phyloP scores from a whole-genome alignment of 257 asterid genomes.

The Fraxinus pennsylvanica region DNA sequence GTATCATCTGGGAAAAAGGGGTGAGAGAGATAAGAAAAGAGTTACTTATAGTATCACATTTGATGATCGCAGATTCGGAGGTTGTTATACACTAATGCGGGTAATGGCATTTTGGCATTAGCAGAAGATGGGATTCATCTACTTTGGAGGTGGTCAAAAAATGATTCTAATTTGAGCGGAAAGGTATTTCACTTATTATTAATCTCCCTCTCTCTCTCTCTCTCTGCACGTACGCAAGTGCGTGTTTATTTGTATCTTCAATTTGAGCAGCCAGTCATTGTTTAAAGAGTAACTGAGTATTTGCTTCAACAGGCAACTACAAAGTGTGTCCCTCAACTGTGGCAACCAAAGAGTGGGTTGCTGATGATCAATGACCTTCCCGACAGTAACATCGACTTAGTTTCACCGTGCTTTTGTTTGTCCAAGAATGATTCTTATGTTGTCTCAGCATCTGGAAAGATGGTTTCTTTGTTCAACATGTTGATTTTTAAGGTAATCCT shows the following conservation, averaged over 20 bases:
- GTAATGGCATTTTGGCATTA: constrained; percentile 63
- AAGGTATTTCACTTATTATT: constrained; percentile 35
- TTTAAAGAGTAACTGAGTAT: not conserved
- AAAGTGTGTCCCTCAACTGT: constrained; percentile 48
- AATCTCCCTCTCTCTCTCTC: too few relatives aligned
- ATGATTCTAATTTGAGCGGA: constrained; percentile 30
- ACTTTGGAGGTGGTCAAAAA: constrained; percentile 64
- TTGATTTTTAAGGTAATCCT: constrained; percentile 51
- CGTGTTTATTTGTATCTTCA: not conserved
- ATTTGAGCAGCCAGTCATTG: not conserved
- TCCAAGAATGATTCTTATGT: constrained; percentile 65
- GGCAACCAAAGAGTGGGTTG: constrained; percentile 52
- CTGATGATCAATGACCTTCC: constrained; percentile 51
- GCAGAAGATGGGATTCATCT: constrained; percentile 69
- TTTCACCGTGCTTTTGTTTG: constrained; percentile 55
- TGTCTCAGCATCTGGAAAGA: constrained; percentile 60
- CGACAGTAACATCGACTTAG: constrained; percentile 23
- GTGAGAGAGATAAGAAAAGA: not conserved
- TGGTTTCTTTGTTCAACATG: constrained; percentile 52
- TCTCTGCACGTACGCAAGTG: not conserved
- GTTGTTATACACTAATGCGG: constrained; percentile 64
- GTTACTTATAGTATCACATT: constrained; percentile 18
- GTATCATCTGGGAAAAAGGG: not conserved
- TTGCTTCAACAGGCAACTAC: constrained; percentile 52
- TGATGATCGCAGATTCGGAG: constrained; percentile 65